A percentile compares a stretch with the other conserved stretches of the same genome.
These are phyloP conservation scores for Tuber umbilicatum DNA, from an alignment of 495 filamentous ascomycete species.

Conservation along the genomic window DNA sequence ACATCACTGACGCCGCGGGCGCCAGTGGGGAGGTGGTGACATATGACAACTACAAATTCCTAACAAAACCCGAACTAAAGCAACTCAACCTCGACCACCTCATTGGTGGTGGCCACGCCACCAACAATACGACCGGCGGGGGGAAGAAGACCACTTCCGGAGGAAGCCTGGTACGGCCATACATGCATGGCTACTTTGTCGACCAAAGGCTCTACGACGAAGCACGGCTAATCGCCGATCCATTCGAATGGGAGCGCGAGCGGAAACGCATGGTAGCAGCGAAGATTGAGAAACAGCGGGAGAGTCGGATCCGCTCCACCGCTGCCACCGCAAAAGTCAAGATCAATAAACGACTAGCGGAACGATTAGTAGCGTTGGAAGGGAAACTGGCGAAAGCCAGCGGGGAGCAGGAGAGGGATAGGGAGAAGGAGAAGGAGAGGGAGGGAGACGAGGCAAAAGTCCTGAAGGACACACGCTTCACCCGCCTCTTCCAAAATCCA, in stretches of 20 bases:
- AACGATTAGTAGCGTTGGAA: slow-evolving; percentile 71
- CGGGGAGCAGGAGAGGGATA: slow-evolving; percentile 50
- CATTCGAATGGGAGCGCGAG: slow-evolving; percentile 85
- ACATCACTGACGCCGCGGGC: slow-evolving; percentile 44
- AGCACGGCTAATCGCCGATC: slow-evolving; percentile 83
- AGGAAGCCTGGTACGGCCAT: slow-evolving; percentile 69
- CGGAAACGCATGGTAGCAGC: slow-evolving; percentile 78
- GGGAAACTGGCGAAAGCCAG: slow-evolving; percentile 69
- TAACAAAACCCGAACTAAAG: slow-evolving; percentile 75
- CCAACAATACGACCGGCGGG: slow-evolving; percentile 53
- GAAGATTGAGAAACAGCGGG: slow-evolving; percentile 89
- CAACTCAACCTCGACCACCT: slow-evolving; percentile 77
- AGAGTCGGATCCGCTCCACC: slow-evolving; percentile 66
- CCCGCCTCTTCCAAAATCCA: slow-evolving; percentile 78
- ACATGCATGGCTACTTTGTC: slow-evolving; percentile 99
- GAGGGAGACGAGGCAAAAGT: slow-evolving; percentile 47
- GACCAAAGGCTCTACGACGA: slow-evolving; percentile 88
- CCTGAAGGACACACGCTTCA: slow-evolving; percentile 78
- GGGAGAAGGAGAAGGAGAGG: slow-evolving; percentile 25
- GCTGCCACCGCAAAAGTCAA: slow-evolving; percentile 49
- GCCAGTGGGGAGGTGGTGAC: slow-evolving; percentile 58
- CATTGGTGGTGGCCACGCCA: slow-evolving; percentile 49
- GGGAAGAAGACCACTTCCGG: slow-evolving; percentile 13
- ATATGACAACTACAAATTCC: slow-evolving; percentile 98
- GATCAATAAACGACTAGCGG: slow-evolving; percentile 75